These are phyloP conservation scores for Mantamonas sphyraenae DNA, from an alignment of 78 protist species.

Conservation along the genomic window DNA sequence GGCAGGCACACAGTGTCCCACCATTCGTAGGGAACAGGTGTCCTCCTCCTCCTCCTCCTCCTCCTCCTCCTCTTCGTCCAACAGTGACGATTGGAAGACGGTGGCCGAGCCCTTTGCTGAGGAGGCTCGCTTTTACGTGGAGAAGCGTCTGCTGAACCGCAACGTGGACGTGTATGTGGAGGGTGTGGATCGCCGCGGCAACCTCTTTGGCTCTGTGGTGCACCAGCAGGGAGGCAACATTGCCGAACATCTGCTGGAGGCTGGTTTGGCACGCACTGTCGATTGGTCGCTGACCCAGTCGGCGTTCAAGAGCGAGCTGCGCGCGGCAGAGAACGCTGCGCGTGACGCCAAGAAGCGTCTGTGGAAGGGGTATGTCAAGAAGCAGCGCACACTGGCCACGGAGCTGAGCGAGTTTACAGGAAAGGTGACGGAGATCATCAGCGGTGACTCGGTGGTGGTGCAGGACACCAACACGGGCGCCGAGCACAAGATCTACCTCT, in stretches of 20 bases:
- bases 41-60: too few relatives aligned
- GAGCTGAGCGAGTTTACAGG: not conserved
- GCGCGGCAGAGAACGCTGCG: not conserved
- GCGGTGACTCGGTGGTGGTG: constrained; percentile 10
- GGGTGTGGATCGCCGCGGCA: not conserved
- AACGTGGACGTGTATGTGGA: constrained; percentile 26
- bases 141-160: constrained; percentile 42
- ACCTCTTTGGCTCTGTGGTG: constrained; percentile 25
- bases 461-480: not conserved
- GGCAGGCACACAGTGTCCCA: too few relatives aligned
- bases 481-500: not conserved
- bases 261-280: constrained; percentile 36
- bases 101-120: constrained; percentile 30
- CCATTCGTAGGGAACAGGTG: too few relatives aligned
- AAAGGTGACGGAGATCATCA: constrained; percentile 1
- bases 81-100: not conserved
- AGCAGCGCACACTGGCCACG: not conserved
- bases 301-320: not conserved
- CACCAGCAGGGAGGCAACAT: constrained; percentile 40
- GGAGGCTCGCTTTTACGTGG: constrained; percentile 38
- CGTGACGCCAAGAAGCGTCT: not conserved
- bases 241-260: constrained; percentile 19
- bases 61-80: too few relatives aligned
- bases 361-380: not conserved
- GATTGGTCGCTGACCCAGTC: constrained; percentile 25